Evolutionary conservation across 352 stramenopile genomes (phyloP).

Genomic region (Thraustotheca clavata): DNA sequence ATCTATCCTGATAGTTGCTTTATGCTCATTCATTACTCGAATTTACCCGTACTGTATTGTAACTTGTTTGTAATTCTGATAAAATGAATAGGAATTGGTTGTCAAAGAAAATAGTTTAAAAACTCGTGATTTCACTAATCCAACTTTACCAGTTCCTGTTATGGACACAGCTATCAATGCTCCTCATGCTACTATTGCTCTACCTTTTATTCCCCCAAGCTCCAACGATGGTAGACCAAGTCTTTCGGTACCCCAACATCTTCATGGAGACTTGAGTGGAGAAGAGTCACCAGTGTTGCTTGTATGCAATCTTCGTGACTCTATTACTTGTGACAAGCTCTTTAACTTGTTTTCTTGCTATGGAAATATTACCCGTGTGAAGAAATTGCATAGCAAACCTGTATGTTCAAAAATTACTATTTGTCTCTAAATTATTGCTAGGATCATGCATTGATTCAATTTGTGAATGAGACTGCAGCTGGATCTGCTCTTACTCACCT

Average conservation of each 20-base stretch:
- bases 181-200: neutral
- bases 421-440: neutral
- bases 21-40: slow-evolving; percentile 54
- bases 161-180: slow-evolving; percentile 25
- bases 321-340: slow-evolving; percentile 45
- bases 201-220: neutral
- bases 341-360: slow-evolving; percentile 72
- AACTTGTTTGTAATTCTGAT: neutral
- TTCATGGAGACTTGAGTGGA: slow-evolving; percentile 22
- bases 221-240: neutral
- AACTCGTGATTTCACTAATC: slow-evolving; percentile 46
- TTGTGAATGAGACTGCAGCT: slow-evolving; percentile 31
- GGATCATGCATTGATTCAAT: slow-evolving; percentile 56
- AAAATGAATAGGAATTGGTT: slow-evolving; percentile 39
- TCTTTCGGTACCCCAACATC: neutral
- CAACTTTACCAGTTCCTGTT: slow-evolving; percentile 24
- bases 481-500: slow-evolving; percentile 46
- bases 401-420: slow-evolving; percentile 12
- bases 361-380: slow-evolving; percentile 48
- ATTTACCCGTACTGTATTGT: slow-evolving; percentile 29
- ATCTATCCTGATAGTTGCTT: slow-evolving; percentile 53
- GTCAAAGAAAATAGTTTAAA: slow-evolving; percentile 51
- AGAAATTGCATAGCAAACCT: slow-evolving; percentile 45
- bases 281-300: slow-evolving; percentile 41
- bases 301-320: slow-evolving; percentile 43